These are phyloP conservation scores for Marvania coccoides DNA, from an alignment of 139 green algal species.

Conservation along the genomic window DNA sequence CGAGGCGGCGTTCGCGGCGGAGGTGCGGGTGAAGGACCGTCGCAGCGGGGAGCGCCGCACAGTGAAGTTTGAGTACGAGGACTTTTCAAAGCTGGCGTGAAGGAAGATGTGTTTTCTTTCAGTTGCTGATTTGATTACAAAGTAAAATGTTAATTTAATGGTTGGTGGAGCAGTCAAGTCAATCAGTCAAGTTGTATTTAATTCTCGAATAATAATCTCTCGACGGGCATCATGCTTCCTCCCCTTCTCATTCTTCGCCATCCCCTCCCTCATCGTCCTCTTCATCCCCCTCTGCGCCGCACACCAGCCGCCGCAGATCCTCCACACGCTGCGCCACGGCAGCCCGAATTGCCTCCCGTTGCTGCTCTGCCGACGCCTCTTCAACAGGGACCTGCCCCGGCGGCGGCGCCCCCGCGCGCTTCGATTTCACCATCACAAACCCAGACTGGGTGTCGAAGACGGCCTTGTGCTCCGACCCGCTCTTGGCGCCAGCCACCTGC, in stretches of 20 bases:
- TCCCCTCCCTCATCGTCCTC: background rate
- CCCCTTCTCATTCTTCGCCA: background rate
- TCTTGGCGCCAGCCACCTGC: background rate
- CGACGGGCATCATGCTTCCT: background rate
- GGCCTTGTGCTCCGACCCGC: constrained; percentile 1
- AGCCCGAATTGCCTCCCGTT: background rate
- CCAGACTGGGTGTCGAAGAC: constrained; percentile 1
- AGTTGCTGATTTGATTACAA: background rate
- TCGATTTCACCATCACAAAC: constrained; percentile 7
- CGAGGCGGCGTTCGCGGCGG: constrained; percentile 58
- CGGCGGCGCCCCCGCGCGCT: background rate
- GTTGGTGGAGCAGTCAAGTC: background rate
- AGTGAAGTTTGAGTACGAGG: constrained; percentile 83
- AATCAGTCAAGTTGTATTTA: background rate
- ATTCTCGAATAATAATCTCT: background rate
- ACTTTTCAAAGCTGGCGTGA: constrained; percentile 69
- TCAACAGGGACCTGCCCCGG: background rate
- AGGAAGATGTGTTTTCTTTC: background rate
- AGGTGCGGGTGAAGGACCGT: constrained; percentile 23
- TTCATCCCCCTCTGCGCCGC: background rate
- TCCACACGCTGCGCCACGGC: background rate
- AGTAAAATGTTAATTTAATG: background rate
- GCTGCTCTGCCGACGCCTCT: background rate
- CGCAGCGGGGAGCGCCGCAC: constrained; percentile 27
- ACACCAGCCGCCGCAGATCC: background rate